A percentile compares a stretch with the other conserved stretches of the same genome.
Evolutionary conservation across 2,329 filamentous ascomycete species (phyloP).

Genomic region (Akanthomyces muscarius): DNA sequence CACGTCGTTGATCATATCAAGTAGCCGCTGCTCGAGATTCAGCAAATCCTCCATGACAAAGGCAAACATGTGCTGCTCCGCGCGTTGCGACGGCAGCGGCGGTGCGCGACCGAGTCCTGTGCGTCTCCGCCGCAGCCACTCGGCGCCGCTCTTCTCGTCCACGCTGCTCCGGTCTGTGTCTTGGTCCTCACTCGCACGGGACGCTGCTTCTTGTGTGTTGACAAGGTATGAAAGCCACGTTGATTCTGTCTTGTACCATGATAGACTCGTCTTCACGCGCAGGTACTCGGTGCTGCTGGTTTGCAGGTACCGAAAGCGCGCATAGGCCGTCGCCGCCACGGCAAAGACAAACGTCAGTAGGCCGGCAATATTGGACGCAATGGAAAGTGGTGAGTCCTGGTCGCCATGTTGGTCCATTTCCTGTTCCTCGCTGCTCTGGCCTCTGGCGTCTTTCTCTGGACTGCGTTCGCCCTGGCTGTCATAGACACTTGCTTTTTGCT

Average conservation of each 20-base stretch:
- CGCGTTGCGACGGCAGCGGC: conserved; percentile 19
- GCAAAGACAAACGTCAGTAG: conserved; percentile 47
- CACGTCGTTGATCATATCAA: conserved; percentile 43
- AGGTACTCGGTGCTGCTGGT: conserved; percentile 46
- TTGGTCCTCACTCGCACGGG: conserved; percentile 22
- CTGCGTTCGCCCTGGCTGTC: not conserved
- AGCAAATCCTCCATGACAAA: conserved; percentile 46
- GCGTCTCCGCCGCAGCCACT: not conserved
- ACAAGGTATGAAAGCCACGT: conserved; percentile 42
- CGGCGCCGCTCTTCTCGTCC: not conserved
- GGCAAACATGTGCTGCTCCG: conserved; percentile 44
- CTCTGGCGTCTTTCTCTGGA: not conserved
- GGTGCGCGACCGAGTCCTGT: conserved; percentile 15
- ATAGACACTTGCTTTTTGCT: no score
- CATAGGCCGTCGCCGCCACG: conserved; percentile 40
- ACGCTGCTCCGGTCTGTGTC: conserved; percentile 1
- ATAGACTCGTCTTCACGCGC: conserved; percentile 42
- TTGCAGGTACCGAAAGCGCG: conserved; percentile 41
- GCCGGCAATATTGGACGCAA: conserved; percentile 40
- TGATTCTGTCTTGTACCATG: conserved; percentile 48
- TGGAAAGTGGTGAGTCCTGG: conserved; percentile 42
- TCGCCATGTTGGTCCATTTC: conserved; percentile 25
- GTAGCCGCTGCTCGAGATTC: conserved; percentile 40
- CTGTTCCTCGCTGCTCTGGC: not conserved
- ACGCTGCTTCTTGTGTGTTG: conserved; percentile 24